Base-by-base conservation (phyloP, 75 land plant species). In the Selaginella moellendorffii region DNA sequence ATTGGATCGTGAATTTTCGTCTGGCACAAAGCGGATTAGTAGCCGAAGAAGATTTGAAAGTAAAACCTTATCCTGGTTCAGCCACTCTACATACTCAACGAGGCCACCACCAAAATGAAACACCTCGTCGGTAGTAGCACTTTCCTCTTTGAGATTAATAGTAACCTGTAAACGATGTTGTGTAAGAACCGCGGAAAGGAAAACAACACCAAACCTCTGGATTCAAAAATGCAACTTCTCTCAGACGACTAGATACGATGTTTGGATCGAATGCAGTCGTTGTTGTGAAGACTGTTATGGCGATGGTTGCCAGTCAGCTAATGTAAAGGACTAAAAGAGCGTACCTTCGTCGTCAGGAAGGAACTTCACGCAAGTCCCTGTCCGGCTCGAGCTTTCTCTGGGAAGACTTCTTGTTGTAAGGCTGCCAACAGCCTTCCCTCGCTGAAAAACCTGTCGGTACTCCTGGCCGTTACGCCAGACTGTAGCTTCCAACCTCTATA, bases 191-290 rank as follows among this genome's bases (percentile, higher is more conserved):
- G n/a, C 23, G 59, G 8, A 19, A 8, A 56, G n/a, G 23, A 8
- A 56, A 5, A 56, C 59, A n/a, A 24, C 25, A 24, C n/a, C 29
- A 54, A 63, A 89, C 98, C 90, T 83, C 54, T 28, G 98, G 90
- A 65, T 88, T 93, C 29, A 93, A 67, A 66, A 93, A 93, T 58
- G 98, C 98, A 54, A 93, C 86, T 65, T 88, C 98, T 54, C 98
- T 76, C 27, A 82, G 70, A 65, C 98, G 82, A 24, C 90, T 82
- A 77, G 85, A 72, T 59, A 93, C 81, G 18, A 86, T 88, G 72
- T 78, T 77, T 64, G 83, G 80, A 68, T 93, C 98, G 67, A 93
- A 83, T 54, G 76, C 59, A 61, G 83, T 89, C 10, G 71, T 74
- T n/a, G 96, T 72, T 20, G 85, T 86, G 60, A 92, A 92, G 17